Percentiles rank a stretch among this genome's conserved stretches.
These are phyloP conservation scores for Corynascus novoguineensis DNA, from an alignment of 495 filamentous ascomycete species.

Conservation along the genomic window DNA sequence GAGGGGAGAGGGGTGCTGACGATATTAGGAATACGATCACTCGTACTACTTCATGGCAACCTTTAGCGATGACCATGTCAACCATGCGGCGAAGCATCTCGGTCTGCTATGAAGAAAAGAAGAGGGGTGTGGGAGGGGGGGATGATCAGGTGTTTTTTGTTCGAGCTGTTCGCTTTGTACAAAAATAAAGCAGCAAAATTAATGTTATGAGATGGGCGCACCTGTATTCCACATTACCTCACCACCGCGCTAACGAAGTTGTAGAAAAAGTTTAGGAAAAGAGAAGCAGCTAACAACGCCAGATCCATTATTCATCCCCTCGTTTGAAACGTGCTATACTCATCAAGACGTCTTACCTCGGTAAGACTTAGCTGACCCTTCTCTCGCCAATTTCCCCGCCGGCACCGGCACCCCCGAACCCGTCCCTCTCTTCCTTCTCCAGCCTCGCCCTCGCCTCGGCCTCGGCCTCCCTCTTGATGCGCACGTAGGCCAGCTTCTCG, in stretches of 20 bases:
- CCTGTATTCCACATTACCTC: not conserved
- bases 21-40: constrained; percentile 76
- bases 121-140: not conserved
- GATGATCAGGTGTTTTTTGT: not conserved
- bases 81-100: constrained; percentile 82
- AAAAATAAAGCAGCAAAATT: too few species aligned
- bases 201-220: not conserved
- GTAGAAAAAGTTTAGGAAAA: too few species aligned
- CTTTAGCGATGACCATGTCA: constrained; percentile 85
- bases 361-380: not conserved
- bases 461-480: constrained; percentile 61
- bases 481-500: constrained; percentile 70
- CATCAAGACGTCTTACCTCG: not conserved
- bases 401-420: not conserved
- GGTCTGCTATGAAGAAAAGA: constrained; percentile 15
- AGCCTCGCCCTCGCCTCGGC: constrained; percentile 34
- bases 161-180: too few species aligned
- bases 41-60: constrained; percentile 91
- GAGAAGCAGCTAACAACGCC: not conserved
- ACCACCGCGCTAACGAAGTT: not conserved
- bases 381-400: not conserved
- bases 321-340: not conserved
- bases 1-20: constrained; percentile 1
- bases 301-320: not conserved
- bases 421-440: constrained; percentile 3